These are phyloP conservation scores for Vigna hirtella DNA, from an alignment of 306 rosid species.

Conservation along the genomic window DNA sequence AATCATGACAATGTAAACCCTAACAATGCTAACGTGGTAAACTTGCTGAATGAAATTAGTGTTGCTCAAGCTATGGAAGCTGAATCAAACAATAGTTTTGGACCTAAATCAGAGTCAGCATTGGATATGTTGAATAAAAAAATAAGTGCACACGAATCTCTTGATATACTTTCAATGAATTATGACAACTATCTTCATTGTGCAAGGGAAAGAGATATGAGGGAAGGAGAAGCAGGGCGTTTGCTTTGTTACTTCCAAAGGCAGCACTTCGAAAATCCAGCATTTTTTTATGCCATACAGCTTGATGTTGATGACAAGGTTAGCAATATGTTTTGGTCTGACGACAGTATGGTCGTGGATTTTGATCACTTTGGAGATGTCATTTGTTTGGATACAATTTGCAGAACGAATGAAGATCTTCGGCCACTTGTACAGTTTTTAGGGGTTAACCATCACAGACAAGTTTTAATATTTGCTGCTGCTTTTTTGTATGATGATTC, in stretches of 20 bases:
- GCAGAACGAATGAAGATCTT: conserved; percentile 51
- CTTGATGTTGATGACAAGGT: conserved; percentile 71
- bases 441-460: conserved; percentile 70
- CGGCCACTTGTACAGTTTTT: conserved; percentile 68
- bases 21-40: conserved; percentile 38
- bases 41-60: conserved; percentile 49
- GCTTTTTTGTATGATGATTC: conserved; percentile 64
- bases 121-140: conserved; percentile 46
- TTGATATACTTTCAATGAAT: conserved; percentile 49
- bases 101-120: conserved; percentile 49
- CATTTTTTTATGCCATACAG: conserved; percentile 60
- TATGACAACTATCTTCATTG: conserved; percentile 57
- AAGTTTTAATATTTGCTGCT: conserved; percentile 60
- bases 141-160: conserved; percentile 49
- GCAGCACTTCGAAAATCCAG: conserved; percentile 71
- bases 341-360: conserved; percentile 67
- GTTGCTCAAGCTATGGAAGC: conserved; percentile 49
- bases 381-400: conserved; percentile 62
- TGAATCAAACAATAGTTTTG: conserved; percentile 41
- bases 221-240: conserved; percentile 67
- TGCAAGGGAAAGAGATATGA: conserved; percentile 62
- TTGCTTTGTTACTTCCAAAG: conserved; percentile 70
- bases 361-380: conserved; percentile 69
- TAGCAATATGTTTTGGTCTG: conserved; percentile 72
- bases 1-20: conserved; percentile 64